Percentiles rank a stretch among this genome's conserved stretches.
These are phyloP conservation scores for Raphanus raphanistrum DNA, from an alignment of 345 rosid species.

Conservation along the genomic window DNA sequence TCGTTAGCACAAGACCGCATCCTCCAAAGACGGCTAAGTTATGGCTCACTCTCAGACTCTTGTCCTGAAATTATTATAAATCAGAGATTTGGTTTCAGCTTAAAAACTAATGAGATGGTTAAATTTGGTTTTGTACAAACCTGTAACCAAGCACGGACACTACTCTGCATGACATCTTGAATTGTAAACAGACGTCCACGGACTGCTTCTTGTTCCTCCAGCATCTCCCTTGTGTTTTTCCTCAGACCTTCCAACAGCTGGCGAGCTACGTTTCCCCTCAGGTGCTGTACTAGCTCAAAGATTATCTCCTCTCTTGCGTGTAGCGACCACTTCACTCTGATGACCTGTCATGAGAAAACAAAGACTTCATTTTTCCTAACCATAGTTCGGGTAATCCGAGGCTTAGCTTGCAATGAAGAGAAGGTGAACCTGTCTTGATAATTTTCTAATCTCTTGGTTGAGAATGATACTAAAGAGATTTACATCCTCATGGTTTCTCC, in stretches of 20 bases:
- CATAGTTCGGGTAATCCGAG: neutral
- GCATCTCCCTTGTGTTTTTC: conserved; percentile 83
- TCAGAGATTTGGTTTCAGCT: neutral
- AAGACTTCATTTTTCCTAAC: neutral
- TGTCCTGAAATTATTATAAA: conserved; percentile 50
- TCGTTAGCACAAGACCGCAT: conserved; percentile 77
- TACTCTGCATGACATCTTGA: conserved; percentile 98
- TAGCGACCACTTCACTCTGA: conserved; percentile 98
- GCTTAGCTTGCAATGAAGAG: conserved; percentile 5
- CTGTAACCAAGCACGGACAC: conserved; percentile 99
- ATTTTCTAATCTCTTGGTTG: conserved; percentile 87
- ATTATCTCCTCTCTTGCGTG: conserved; percentile 96
- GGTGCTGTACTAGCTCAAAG: conserved; percentile 87
- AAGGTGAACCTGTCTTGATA: conserved; percentile 68
- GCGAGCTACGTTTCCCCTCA: conserved; percentile 61
- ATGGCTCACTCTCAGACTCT: conserved; percentile 87
- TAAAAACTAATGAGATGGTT: neutral
- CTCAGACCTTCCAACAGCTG: conserved; percentile 57
- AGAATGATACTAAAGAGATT: conserved; percentile 78
- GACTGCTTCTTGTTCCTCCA: conserved; percentile 98
- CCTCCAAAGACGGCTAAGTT: conserved; percentile 93
- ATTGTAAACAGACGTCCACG: conserved; percentile 95
- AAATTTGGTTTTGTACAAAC: conserved; percentile 34
- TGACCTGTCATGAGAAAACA: conserved; percentile 51
- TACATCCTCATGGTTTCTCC: conserved; percentile 91